phyloP scores from a whole-genome alignment of 176 grass and related monocot species.

The Zizania latifolia region DNA sequence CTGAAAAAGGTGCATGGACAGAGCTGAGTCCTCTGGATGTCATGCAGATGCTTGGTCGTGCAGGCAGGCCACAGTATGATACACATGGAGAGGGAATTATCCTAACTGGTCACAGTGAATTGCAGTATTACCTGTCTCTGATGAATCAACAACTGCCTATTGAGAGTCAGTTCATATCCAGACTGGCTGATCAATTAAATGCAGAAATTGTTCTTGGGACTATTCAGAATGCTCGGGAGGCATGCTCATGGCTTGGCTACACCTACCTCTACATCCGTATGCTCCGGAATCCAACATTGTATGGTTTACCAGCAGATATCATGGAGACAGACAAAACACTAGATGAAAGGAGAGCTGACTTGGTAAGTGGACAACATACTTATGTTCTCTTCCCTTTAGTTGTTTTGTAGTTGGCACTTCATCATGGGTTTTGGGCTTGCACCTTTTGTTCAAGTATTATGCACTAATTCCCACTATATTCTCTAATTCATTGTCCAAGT shows the following conservation, averaged over 20 bases:
- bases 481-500: neutral
- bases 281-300: constrained; percentile 84
- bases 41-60: constrained; percentile 98
- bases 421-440: constrained; percentile 14
- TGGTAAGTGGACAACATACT: constrained; percentile 51
- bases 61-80: constrained; percentile 94
- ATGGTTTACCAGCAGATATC: constrained; percentile 74
- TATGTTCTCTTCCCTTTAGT: constrained; percentile 6
- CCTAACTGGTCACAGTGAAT: constrained; percentile 75
- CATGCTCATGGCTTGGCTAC: constrained; percentile 84
- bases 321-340: constrained; percentile 68
- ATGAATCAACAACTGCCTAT: constrained; percentile 96
- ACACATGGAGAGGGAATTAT: constrained; percentile 93
- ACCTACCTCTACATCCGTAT: constrained; percentile 88
- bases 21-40: constrained; percentile 94
- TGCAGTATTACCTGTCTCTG: constrained; percentile 90
- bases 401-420: neutral
- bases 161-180: constrained; percentile 92
- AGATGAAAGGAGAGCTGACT: constrained; percentile 85
- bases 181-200: constrained; percentile 81
- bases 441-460: constrained; percentile 2
- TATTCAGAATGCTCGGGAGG: constrained; percentile 84
- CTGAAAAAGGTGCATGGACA: constrained; percentile 95
- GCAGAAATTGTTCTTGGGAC: constrained; percentile 91
- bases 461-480: neutral